Percentiles rank a stretch among this genome's conserved stretches.
Evolutionary conservation across 2,329 filamentous ascomycete genomes (phyloP).

Genomic region (Fusarium heterosporum): DNA sequence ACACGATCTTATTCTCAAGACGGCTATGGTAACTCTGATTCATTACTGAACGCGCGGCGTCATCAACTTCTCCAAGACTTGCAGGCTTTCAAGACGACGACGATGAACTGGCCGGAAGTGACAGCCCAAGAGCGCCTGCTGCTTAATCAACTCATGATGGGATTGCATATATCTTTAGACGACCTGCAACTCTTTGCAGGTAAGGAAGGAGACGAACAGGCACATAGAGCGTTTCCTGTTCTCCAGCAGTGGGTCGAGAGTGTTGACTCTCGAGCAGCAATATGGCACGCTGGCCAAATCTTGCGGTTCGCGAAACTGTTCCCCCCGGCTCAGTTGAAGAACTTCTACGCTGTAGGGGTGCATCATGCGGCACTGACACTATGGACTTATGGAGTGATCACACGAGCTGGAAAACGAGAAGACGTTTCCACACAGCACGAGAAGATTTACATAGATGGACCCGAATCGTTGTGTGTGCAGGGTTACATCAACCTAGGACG

Average conservation of each 20-base stretch:
- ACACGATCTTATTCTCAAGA: conserved; percentile 61
- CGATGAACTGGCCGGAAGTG: conserved; percentile 57
- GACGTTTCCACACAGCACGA: conserved; percentile 52
- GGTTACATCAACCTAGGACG: conserved; percentile 69
- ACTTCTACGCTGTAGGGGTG: conserved; percentile 75
- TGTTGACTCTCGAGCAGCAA: conserved; percentile 66
- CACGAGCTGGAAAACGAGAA: conserved; percentile 54
- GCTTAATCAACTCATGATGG: conserved; percentile 69
- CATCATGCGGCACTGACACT: conserved; percentile 76
- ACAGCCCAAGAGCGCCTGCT: conserved; percentile 61
- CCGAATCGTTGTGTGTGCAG: conserved; percentile 64
- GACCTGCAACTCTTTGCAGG: conserved; percentile 76
- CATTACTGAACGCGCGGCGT: conserved; percentile 66
- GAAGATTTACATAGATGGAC: conserved; percentile 66
- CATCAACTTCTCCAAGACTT: conserved; percentile 72
- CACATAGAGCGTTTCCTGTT: conserved; percentile 67
- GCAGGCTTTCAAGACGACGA: conserved; percentile 58
- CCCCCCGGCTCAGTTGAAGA: conserved; percentile 65
- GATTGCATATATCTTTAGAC: conserved; percentile 72
- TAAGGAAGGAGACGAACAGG: conserved; percentile 74
- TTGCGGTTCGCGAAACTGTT: conserved; percentile 69
- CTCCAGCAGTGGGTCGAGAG: conserved; percentile 70
- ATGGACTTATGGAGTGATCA: conserved; percentile 76
- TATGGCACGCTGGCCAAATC: conserved; percentile 77
- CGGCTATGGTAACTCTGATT: conserved; percentile 54